Conservation (phyloP, 2,329 filamentous ascomycete species). For the Ceratocystis colombiana region DNA sequence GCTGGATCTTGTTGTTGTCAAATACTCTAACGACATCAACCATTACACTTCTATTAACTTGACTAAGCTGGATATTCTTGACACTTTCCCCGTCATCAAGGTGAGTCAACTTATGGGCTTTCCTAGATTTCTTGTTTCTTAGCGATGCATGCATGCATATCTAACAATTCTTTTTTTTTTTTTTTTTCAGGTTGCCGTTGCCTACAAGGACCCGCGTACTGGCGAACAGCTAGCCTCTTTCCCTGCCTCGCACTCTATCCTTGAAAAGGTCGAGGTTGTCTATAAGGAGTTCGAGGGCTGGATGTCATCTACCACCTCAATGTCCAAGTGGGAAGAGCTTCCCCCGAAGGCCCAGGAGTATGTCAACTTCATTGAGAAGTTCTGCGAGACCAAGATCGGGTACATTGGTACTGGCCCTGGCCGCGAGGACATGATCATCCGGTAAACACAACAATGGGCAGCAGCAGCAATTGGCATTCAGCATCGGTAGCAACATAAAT, state of each 20-base stretch:
- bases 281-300: conserved; percentile 62
- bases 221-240: conserved; percentile 48
- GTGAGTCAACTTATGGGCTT: background rate
- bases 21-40: conserved; percentile 54
- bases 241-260: conserved; percentile 50
- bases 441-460: conserved; percentile 24
- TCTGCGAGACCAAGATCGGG: conserved; percentile 46
- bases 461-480: background rate
- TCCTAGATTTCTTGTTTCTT: conserved; percentile 18
- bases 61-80: conserved; percentile 54
- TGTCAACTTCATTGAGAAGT: conserved; percentile 56
- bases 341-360: conserved; percentile 56
- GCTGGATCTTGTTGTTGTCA: conserved; percentile 57
- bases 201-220: conserved; percentile 46
- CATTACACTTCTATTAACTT: conserved; percentile 37
- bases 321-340: conserved; percentile 51
- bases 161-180: background rate
- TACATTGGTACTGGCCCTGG: conserved; percentile 59
- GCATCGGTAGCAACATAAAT: too few relatives aligned
- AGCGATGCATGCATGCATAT: background rate
- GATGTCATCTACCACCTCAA: conserved; percentile 52
- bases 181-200: conserved; percentile 42
- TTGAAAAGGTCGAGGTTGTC: conserved; percentile 51
- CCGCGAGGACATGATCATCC: conserved; percentile 52
- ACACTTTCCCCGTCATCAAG: conserved; percentile 65